Evolutionary conservation across 768 basidiomycete species (phyloP).

Genomic region (Guyanaporus albipodus): DNA sequence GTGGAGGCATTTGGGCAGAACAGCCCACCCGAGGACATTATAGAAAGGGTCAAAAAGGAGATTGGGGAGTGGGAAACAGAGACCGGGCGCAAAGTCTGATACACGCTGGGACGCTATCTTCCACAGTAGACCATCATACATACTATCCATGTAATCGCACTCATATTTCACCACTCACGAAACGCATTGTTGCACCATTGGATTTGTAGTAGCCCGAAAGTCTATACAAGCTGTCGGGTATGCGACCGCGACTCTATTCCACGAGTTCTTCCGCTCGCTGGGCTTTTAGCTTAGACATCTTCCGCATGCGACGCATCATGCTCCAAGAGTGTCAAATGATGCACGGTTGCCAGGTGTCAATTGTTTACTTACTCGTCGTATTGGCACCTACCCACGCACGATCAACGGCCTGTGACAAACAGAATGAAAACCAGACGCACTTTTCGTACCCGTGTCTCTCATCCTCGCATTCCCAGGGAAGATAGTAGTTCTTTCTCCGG

Average conservation of each 20-base stretch:
- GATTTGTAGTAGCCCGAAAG: background rate
- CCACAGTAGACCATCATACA: constrained; percentile 1
- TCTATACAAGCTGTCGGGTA: constrained; percentile 16
- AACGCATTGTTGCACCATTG: constrained; percentile 1
- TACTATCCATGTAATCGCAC: constrained; percentile 14
- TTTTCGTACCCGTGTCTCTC: constrained; percentile 85
- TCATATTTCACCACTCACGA: constrained; percentile 11
- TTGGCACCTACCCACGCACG: constrained; percentile 62
- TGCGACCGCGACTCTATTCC: constrained; percentile 22
- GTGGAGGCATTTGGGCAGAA: constrained; percentile 96
- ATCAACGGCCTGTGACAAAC: constrained; percentile 6
- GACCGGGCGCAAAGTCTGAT: constrained; percentile 31
- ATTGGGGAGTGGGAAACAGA: constrained; percentile 39
- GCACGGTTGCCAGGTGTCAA: background rate
- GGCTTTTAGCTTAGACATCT: constrained; percentile 67
- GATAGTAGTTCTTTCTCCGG: constrained; percentile 69
- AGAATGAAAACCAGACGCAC: constrained; percentile 33
- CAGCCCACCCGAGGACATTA: constrained; percentile 63
- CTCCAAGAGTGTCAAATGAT: constrained; percentile 36
- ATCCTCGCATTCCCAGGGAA: constrained; percentile 93
- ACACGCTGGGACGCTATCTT: background rate
- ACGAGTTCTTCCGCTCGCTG: constrained; percentile 39
- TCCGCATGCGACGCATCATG: constrained; percentile 86
- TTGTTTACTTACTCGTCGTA: constrained; percentile 78
- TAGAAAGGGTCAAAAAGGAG: constrained; percentile 55